Evolutionary conservation across 2,329 filamentous ascomycete species (phyloP).

Genomic region (Camillea tinctor): DNA sequence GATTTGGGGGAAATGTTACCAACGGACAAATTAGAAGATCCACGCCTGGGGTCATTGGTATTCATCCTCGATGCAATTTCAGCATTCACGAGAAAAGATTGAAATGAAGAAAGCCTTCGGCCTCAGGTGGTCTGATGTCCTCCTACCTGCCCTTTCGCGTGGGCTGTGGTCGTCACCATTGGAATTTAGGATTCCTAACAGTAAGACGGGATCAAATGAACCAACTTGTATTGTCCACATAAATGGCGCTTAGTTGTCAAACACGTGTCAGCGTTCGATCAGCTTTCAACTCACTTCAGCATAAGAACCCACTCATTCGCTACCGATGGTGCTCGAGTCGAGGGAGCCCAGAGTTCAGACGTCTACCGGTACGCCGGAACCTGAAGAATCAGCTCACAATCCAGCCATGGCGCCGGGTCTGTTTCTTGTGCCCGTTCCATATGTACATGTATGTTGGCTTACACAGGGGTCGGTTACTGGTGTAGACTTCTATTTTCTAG

Average conservation of each 20-base stretch:
- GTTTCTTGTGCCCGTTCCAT: too few relatives aligned
- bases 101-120: background rate
- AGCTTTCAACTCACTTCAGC: background rate
- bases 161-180: background rate
- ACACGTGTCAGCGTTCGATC: background rate
- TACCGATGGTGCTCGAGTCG: background rate
- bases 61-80: background rate
- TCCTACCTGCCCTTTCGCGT: background rate
- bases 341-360: background rate
- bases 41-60: background rate
- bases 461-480: too few relatives aligned
- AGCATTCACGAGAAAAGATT: background rate
- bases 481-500: background rate
- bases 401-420: background rate
- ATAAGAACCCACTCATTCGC: background rate
- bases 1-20: background rate
- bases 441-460: too few relatives aligned
- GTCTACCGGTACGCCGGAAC: background rate
- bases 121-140: background rate
- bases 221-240: background rate
- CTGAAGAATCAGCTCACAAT: background rate
- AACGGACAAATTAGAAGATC: background rate
- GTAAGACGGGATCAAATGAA: background rate
- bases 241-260: background rate
- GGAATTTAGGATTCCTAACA: background rate